A percentile compares a stretch with the other conserved stretches of the same genome.
phyloP scores from a whole-genome alignment of 441 rosid genomes.

The Populus hybrid region DNA sequence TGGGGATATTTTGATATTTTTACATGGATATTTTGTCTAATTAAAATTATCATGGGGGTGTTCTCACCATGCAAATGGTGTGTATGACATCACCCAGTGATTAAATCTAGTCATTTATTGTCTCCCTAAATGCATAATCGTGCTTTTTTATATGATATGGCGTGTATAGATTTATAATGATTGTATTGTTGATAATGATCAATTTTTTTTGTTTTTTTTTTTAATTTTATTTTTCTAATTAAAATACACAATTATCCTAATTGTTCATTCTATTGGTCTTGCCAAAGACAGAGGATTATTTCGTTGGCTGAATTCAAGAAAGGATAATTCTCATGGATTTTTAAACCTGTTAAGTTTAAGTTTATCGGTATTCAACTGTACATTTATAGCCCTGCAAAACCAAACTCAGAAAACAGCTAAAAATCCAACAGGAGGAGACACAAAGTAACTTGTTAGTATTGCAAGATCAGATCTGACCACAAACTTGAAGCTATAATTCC shows the following conservation, averaged over 20 bases:
- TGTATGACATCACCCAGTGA: accelerated
- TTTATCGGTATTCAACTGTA: conserved; percentile 51
- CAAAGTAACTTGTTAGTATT: not conserved
- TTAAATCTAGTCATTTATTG: accelerated
- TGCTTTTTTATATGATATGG: accelerated
- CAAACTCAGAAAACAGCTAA: conserved; percentile 17
- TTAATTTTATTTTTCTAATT: too few relatives aligned
- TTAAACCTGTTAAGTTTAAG: conserved; percentile 28
- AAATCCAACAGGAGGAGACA: not conserved
- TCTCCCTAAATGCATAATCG: accelerated
- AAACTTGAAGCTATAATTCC: conserved; percentile 81
- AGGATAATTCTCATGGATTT: too few relatives aligned
- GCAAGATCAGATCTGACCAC: conserved; percentile 41
- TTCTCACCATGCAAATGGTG: accelerated
- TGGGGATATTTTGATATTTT: too few relatives aligned
- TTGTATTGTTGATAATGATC: accelerated
- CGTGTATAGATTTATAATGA: accelerated
- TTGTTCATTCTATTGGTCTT: too few relatives aligned
- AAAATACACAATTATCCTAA: accelerated
- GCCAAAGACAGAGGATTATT: too few relatives aligned
- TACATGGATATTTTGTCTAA: accelerated
- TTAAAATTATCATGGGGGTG: too few relatives aligned
- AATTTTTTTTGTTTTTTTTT: too few relatives aligned
- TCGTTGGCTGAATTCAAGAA: too few relatives aligned
- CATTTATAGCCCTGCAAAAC: conserved; percentile 71